Percentiles rank a stretch among this genome's conserved stretches.
Evolutionary conservation across 2,329 filamentous ascomycete species (phyloP).

Genomic region (Juglanconis oblonga): DNA sequence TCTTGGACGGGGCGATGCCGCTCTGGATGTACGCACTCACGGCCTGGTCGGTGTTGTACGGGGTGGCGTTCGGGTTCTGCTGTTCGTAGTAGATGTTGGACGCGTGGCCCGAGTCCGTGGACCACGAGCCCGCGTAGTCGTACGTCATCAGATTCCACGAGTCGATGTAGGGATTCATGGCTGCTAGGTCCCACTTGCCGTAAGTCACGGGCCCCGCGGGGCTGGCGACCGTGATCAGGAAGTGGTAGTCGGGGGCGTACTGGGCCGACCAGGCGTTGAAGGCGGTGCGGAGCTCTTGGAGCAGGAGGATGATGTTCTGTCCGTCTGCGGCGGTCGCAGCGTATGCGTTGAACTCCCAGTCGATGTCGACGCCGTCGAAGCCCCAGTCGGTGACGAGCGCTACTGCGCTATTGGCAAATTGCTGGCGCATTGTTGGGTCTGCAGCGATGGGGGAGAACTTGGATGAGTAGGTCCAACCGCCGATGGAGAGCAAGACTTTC

Average conservation of each 20-base stretch:
- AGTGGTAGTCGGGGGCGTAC: slow-evolving; percentile 29
- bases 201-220: slow-evolving; percentile 43
- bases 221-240: slow-evolving; percentile 31
- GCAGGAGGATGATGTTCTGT: slow-evolving; percentile 38
- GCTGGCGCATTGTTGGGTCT: slow-evolving; percentile 57
- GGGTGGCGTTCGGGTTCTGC: slow-evolving; percentile 55
- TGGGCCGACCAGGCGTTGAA: slow-evolving; percentile 27
- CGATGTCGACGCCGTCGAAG: slow-evolving; percentile 55
- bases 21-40: slow-evolving; percentile 59
- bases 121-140: slow-evolving; percentile 68
- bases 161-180: slow-evolving; percentile 47
- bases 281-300: slow-evolving; percentile 39
- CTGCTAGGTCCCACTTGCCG: slow-evolving; percentile 39
- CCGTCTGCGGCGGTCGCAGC: slow-evolving; percentile 33
- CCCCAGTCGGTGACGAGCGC: slow-evolving; percentile 66
- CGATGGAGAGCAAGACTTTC: slow-evolving; percentile 78
- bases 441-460: slow-evolving; percentile 65
- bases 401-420: slow-evolving; percentile 68
- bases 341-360: slow-evolving; percentile 53
- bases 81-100: slow-evolving; percentile 62
- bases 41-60: slow-evolving; percentile 66
- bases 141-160: slow-evolving; percentile 66
- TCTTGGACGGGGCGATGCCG: slow-evolving; percentile 60
- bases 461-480: slow-evolving; percentile 74
- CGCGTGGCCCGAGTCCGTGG: slow-evolving; percentile 58